These are phyloP conservation scores for Dactylis glomerata DNA, from an alignment of 176 grass and related monocot genomes.

Conservation along the genomic window DNA sequence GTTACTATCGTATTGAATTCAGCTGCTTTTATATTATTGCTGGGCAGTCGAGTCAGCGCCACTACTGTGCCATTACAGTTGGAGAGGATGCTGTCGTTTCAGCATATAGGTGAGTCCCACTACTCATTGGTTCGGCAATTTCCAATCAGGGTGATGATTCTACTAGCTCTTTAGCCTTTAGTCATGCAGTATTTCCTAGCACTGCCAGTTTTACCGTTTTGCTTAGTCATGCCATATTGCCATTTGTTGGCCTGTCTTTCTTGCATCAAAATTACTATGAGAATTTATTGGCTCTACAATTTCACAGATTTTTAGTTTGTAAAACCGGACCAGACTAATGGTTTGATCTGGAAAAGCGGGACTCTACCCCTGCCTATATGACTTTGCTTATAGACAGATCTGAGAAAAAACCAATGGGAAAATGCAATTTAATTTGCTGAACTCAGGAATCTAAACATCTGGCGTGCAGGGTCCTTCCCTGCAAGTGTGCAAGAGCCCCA, in stretches of 20 bases:
- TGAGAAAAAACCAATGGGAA: neutral
- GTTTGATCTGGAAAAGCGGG: neutral
- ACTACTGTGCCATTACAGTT: slow-evolving; percentile 86
- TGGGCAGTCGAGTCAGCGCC: slow-evolving; percentile 84
- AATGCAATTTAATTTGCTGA: neutral
- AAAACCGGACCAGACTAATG: neutral
- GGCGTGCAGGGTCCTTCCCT: neutral
- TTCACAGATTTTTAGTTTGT: neutral
- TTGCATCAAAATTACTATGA: neutral
- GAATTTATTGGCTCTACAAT: neutral
- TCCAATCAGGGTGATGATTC: neutral
- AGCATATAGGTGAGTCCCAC: slow-evolving; percentile 73
- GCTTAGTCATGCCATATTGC: neutral
- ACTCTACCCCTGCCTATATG: neutral
- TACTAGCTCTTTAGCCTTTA: neutral
- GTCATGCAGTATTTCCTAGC: neutral
- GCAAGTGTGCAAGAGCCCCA: neutral
- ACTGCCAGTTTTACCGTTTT: neutral
- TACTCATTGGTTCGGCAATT: slow-evolving; percentile 4
- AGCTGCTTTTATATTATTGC: slow-evolving; percentile 91
- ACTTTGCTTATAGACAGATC: neutral
- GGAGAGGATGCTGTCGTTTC: slow-evolving; percentile 93
- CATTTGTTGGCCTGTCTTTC: neutral
- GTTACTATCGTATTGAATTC: slow-evolving; percentile 79
- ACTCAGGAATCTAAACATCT: neutral